These are phyloP conservation scores for Favolaschia claudopus DNA, from an alignment of 768 basidiomycete genomes.

Conservation along the genomic window DNA sequence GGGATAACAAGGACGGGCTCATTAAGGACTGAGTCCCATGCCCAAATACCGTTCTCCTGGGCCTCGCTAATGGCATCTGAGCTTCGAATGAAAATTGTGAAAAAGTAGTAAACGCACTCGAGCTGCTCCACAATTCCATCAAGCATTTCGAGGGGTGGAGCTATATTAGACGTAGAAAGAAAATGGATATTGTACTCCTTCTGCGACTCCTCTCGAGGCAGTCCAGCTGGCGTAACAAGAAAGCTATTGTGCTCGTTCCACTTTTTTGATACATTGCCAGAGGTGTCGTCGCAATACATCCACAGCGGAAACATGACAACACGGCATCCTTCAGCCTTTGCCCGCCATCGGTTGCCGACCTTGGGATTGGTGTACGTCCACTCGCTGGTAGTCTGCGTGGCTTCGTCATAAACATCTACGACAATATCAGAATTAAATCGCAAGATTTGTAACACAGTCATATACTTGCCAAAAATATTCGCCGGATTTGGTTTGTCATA, in stretches of 20 bases:
- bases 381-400: neutral
- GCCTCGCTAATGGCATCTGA: no score
- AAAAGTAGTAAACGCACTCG: constrained; percentile 34
- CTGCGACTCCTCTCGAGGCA: constrained; percentile 37
- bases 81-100: neutral
- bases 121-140: constrained; percentile 44
- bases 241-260: constrained; percentile 56
- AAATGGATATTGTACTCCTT: constrained; percentile 50
- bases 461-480: constrained; percentile 21
- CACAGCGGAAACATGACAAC: constrained; percentile 43
- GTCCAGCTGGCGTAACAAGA: constrained; percentile 45
- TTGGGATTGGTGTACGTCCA: constrained; percentile 27
- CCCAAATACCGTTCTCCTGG: constrained; percentile 42
- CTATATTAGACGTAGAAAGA: constrained; percentile 49
- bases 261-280: constrained; percentile 54
- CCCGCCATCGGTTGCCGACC: constrained; percentile 36
- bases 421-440: neutral
- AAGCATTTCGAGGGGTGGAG: constrained; percentile 52
- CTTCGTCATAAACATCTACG: neutral
- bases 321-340: constrained; percentile 35
- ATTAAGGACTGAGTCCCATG: constrained; percentile 41
- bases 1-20: no score
- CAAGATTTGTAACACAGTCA: neutral
- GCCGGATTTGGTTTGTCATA: constrained; percentile 18
- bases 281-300: constrained; percentile 55